Evolutionary conservation across 306 rosid genomes (phyloP).

Genomic region (Citrullus mucosospermus): DNA sequence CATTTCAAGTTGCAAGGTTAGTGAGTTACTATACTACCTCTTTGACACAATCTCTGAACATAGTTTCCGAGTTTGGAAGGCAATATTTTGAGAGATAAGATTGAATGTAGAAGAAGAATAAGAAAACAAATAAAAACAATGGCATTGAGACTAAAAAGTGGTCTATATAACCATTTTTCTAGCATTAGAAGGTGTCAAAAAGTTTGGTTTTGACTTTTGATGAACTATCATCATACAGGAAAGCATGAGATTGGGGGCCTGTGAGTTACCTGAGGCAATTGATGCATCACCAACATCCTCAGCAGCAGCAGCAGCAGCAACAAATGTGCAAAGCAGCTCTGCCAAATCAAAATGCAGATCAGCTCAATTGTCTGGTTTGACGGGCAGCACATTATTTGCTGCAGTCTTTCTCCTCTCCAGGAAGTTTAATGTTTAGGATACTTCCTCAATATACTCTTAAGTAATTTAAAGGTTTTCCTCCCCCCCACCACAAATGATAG

Average conservation of each 20-base stretch:
- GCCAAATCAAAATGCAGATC: conserved; percentile 19
- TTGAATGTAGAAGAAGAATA: neutral
- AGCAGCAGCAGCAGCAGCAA: neutral
- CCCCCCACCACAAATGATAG: neutral
- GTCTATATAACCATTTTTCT: neutral
- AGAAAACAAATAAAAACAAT: neutral
- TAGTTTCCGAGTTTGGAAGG: no score
- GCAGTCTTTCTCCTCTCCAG: conserved; percentile 12
- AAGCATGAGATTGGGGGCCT: conserved; percentile 45
- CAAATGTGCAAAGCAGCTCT: conserved; percentile 6
- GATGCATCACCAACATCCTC: neutral
- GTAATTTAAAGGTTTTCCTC: neutral
- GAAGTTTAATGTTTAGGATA: neutral
- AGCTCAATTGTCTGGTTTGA: conserved; percentile 14
- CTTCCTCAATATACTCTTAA: neutral
- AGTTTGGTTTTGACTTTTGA: neutral
- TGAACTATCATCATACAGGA: conserved; percentile 26
- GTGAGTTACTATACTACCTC: neutral
- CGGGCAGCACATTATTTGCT: conserved; percentile 8
- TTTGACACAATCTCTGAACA: neutral
- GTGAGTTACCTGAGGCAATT: conserved; percentile 34
- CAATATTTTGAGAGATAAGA: neutral
- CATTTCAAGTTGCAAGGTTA: conserved; percentile 55
- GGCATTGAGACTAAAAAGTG: neutral
- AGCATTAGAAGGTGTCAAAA: neutral